Base-by-base conservation (phyloP, 371 early-diverging fungal genomes). In the Mortierella sp. region DNA sequence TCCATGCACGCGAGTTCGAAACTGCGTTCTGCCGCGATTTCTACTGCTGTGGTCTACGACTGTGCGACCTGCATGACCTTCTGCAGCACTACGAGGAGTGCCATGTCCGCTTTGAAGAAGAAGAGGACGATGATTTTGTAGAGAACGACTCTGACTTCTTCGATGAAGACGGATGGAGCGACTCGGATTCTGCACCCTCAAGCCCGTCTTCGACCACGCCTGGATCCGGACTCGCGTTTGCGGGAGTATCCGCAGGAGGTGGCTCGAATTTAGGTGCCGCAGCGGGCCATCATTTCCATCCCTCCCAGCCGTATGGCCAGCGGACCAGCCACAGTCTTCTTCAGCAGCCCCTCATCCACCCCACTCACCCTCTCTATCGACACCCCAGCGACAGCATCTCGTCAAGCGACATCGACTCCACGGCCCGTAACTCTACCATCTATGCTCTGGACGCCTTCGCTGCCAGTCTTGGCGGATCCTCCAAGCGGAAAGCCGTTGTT, bases 31-130 rank as follows among this genome's bases (percentile, higher is more conserved):
- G 95, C 80, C 93, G 94, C 70, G 92, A 95, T 82, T 96, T 95
- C 80, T 80, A 83, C 57, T 96, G 96, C 84, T 97, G 97, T 79
- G 96, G 95, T 32, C 75, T 90, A 34, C 78, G 85, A 24, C 86
- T 97, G 54, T 81, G 82, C 42, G 91, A 92, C 80, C 82, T 97
- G 39, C 95, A 95, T 79, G 95, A 93, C 59, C 86, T 97, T 48
- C 79, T 95, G 28, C 92, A 94, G 61, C 96, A 97, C 79, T 95
- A 94, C 78, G 97, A 97, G 82, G 95, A 95, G 70, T 87, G 85
- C 63, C 96, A 97, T 76, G 96, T 95, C 37, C 89, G 89, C 30
- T 82, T 95, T 26, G 95, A 94, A 71, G 90, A 90, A 23, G 94
- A 95, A 47, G 87, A 88, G 44, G 60, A 56, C 12, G 60, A 64